Percentiles rank a stretch among this genome's conserved stretches.
These are phyloP conservation scores for Rossbeevera mucosa DNA, from an alignment of 768 basidiomycete species.

Conservation along the genomic window DNA sequence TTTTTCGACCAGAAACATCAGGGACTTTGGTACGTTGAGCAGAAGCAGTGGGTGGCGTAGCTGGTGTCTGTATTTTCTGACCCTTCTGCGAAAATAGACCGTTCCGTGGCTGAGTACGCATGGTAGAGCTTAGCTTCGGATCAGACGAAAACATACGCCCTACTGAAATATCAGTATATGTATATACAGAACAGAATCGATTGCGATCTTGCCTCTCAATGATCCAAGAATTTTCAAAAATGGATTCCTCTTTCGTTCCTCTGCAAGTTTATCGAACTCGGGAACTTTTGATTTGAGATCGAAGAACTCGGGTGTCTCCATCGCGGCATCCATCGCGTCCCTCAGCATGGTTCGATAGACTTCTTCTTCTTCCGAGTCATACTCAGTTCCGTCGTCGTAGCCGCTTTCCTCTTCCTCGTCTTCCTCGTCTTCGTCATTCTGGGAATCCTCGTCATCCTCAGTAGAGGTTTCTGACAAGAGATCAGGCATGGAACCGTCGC, in stretches of 20 bases:
- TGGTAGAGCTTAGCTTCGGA: conserved; percentile 40
- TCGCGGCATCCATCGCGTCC: conserved; percentile 70
- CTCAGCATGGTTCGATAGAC: conserved; percentile 54
- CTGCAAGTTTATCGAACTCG: conserved; percentile 40
- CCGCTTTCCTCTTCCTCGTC: conserved; percentile 33
- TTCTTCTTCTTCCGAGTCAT: conserved; percentile 69
- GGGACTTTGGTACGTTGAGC: conserved; percentile 3
- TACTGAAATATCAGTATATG: conserved; percentile 23
- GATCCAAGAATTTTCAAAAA: conserved; percentile 75
- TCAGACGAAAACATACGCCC: conserved; percentile 61
- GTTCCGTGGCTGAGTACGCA: conserved; percentile 32
- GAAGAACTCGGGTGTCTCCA: conserved; percentile 53
- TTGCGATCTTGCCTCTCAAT: conserved; percentile 51
- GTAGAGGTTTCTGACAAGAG: conserved; percentile 62
- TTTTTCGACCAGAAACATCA: conserved; percentile 7
- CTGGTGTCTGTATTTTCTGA: conserved; percentile 9
- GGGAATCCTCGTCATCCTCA: conserved; percentile 36
- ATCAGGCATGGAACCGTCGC: conserved; percentile 58
- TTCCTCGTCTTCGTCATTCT: conserved; percentile 34
- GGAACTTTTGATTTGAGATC: conserved; percentile 45
- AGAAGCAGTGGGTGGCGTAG: conserved; percentile 8
- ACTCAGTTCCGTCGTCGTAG: conserved; percentile 40
- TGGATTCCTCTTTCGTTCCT: conserved; percentile 64
- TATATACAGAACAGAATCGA: background rate
- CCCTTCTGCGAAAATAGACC: conserved; percentile 21